A percentile compares a stretch with the other conserved stretches of the same genome.
Conservation (phyloP, 1,284 basidiomycete genomes). For the Marasmius tenuissimus region DNA sequence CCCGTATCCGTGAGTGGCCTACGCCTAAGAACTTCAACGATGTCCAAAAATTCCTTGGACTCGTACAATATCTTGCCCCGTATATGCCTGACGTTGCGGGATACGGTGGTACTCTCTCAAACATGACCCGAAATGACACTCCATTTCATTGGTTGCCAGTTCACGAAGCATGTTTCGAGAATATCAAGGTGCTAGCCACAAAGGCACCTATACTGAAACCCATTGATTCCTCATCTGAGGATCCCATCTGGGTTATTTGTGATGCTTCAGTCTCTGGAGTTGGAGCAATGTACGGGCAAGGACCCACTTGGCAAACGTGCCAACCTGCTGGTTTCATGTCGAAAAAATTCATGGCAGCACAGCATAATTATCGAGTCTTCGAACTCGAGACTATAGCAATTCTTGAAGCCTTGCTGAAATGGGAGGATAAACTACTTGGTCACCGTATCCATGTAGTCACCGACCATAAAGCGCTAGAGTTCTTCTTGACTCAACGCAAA, state of each 20-base stretch:
- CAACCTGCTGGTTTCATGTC: conserved; percentile 39
- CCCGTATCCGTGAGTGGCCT: conserved; percentile 27
- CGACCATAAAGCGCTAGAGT: conserved; percentile 36
- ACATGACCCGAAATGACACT: conserved; percentile 13
- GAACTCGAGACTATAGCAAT: conserved; percentile 38
- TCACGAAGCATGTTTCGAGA: conserved; percentile 12
- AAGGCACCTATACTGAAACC: conserved; percentile 11
- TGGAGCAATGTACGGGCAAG: conserved; percentile 38
- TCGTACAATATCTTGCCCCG: conserved; percentile 38
- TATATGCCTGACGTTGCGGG: conserved; percentile 36
- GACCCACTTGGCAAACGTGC: conserved; percentile 31
- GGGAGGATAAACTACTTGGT: conserved; percentile 36
- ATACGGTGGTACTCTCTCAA: conserved; percentile 22
- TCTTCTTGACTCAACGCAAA: conserved; percentile 24
- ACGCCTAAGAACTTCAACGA: conserved; percentile 31
- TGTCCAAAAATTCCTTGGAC: conserved; percentile 38
- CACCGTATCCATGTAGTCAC: conserved; percentile 30
- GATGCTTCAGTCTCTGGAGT: conserved; percentile 37
- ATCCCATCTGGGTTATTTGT: conserved; percentile 26
- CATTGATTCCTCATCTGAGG: neutral
- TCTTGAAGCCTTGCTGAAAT: conserved; percentile 33
- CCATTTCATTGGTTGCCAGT: conserved; percentile 14
- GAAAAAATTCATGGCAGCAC: conserved; percentile 36
- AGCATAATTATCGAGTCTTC: conserved; percentile 35
- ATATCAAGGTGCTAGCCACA: conserved; percentile 6